phyloP scores from a whole-genome alignment of 2,329 filamentous ascomycete genomes.

The Aspergillus felis region DNA sequence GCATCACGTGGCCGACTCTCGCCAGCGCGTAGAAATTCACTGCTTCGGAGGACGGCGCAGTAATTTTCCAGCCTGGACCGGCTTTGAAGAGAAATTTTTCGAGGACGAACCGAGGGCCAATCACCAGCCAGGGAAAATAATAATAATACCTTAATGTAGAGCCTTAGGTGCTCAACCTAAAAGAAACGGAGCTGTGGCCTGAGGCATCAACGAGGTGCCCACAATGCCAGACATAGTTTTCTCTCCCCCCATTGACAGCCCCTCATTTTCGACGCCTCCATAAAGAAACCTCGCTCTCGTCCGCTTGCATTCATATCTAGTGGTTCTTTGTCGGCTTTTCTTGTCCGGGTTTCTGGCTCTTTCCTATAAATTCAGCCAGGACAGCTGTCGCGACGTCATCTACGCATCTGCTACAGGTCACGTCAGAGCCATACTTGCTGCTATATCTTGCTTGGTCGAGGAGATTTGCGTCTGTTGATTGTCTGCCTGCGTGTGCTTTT shows the following conservation, averaged over 20 bases:
- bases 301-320: constrained; percentile 4
- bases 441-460: constrained; percentile 5
- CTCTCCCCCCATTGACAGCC: constrained; percentile 13
- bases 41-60: background rate
- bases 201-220: constrained; percentile 16
- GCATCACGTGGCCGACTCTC: background rate
- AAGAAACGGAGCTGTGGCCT: constrained; percentile 8
- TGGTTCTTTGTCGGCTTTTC: constrained; percentile 3
- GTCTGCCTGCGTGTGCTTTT: constrained; percentile 5
- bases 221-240: constrained; percentile 25
- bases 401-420: constrained; percentile 3
- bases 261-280: constrained; percentile 18
- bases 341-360: constrained; percentile 15
- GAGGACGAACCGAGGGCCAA: constrained; percentile 8
- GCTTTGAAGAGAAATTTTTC: constrained; percentile 10
- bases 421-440: constrained; percentile 2
- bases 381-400: constrained; percentile 13
- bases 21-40: background rate
- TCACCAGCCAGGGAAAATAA: constrained; percentile 12
- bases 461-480: constrained; percentile 2
- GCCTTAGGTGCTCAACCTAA: background rate
- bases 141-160: constrained; percentile 19
- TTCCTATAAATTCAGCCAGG: constrained; percentile 7
- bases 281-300: constrained; percentile 10
- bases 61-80: constrained; percentile 2